phyloP scores from a whole-genome alignment of 768 basidiomycete genomes.

The Cytidiella melzeri region DNA sequence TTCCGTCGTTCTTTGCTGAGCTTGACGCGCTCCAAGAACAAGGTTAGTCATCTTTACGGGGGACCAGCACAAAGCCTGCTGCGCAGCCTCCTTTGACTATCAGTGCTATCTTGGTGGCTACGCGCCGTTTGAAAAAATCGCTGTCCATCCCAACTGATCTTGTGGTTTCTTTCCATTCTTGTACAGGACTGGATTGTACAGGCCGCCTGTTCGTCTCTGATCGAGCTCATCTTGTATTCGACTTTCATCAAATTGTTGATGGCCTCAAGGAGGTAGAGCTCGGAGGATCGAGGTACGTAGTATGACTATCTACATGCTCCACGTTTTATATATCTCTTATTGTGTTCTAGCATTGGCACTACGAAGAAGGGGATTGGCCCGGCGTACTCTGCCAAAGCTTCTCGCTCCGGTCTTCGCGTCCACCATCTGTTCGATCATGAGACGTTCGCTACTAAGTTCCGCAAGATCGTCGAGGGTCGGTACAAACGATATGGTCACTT shows the following conservation, averaged over 20 bases:
- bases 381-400: constrained; percentile 96
- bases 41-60: no score
- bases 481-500: constrained; percentile 98
- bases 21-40: constrained; percentile 79
- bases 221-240: constrained; percentile 95
- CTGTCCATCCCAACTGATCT: background rate
- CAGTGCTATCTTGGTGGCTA: no score
- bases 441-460: constrained; percentile 86
- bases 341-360: constrained; percentile 75
- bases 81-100: no score
- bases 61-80: no score
- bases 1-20: constrained; percentile 93
- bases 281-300: constrained; percentile 68
- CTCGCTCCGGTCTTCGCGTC: constrained; percentile 89
- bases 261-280: constrained; percentile 97
- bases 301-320: background rate
- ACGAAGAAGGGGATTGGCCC: constrained; percentile 99
- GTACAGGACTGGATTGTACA: constrained; percentile 75
- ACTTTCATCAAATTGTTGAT: constrained; percentile 99
- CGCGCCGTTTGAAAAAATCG: no score
- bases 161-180: background rate
- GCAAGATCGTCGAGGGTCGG: constrained; percentile 91
- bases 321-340: background rate
- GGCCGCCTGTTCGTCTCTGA: constrained; percentile 89
- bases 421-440: constrained; percentile 92